Percentiles rank a stretch among this genome's conserved stretches.
phyloP scores from a whole-genome alignment of 2,329 filamentous ascomycete genomes.

The Clonostachys rosea region DNA sequence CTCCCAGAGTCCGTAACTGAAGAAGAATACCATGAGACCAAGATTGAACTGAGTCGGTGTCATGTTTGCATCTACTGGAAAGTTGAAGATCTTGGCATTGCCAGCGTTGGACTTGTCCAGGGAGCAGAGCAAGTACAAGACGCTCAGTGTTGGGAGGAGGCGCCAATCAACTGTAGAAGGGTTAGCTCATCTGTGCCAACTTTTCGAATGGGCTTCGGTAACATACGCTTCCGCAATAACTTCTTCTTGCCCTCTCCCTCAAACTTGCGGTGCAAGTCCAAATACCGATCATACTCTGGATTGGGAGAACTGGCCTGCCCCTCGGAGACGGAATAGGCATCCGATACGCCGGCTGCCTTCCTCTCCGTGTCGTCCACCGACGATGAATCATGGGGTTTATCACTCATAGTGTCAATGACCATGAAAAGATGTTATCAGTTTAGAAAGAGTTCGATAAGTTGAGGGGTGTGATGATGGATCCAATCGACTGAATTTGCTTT shows the following conservation, averaged over 20 bases:
- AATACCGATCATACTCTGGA: background rate
- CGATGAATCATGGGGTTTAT: background rate
- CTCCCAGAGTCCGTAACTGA: conserved; percentile 62
- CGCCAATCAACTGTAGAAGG: background rate
- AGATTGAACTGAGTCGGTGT: conserved; percentile 1
- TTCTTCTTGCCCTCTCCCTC: background rate
- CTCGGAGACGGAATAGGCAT: background rate
- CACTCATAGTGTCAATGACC: background rate
- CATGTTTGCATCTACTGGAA: conserved; percentile 9
- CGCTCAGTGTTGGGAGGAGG: background rate
- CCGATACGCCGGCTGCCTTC: background rate
- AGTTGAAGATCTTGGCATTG: background rate
- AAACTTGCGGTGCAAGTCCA: background rate
- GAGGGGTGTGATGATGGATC: too few species aligned
- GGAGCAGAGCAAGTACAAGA: background rate
- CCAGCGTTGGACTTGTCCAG: background rate
- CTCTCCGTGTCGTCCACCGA: background rate
- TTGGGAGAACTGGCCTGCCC: background rate
- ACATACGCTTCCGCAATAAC: background rate
- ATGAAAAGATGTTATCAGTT: too few species aligned
- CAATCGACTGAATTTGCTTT: too few species aligned
- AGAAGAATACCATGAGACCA: background rate
- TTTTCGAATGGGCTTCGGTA: background rate
- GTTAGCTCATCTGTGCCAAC: background rate
- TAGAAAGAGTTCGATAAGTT: too few species aligned